Conservation (phyloP, 202 grass and related monocot species). For the Schoenoplectus tabernaemontani region DNA sequence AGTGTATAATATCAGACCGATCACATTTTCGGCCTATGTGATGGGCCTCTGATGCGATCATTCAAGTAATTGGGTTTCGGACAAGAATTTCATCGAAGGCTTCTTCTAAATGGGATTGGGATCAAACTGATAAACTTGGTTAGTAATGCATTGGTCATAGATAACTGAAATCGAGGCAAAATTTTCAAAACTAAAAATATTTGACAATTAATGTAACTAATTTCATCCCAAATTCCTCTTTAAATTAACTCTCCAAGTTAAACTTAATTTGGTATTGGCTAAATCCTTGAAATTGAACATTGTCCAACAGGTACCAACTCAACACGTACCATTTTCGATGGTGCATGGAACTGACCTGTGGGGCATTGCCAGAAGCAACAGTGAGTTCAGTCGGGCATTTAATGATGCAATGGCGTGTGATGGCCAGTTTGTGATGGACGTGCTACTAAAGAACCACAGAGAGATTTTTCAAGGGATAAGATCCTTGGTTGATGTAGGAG, state of each 20-base stretch:
- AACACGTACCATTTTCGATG: conserved; percentile 38
- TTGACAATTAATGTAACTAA: too few relatives aligned
- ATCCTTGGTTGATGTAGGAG: conserved; percentile 37
- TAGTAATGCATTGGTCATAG: too few relatives aligned
- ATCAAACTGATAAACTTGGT: too few relatives aligned
- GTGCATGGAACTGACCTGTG: conserved; percentile 33
- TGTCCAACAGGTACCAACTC: neutral
- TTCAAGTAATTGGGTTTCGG: too few relatives aligned
- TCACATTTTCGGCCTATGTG: too few relatives aligned
- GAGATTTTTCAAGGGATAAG: conserved; percentile 23
- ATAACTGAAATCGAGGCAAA: too few relatives aligned
- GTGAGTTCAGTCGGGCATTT: conserved; percentile 34
- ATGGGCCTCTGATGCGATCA: too few relatives aligned
- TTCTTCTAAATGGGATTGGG: too few relatives aligned
- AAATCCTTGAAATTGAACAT: neutral
- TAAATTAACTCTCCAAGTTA: neutral
- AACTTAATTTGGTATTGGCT: neutral
- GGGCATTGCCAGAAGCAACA: conserved; percentile 18
- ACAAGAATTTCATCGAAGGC: too few relatives aligned
- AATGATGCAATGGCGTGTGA: conserved; percentile 53
- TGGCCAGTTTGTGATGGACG: conserved; percentile 18
- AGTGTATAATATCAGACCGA: too few relatives aligned
- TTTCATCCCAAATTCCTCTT: neutral
- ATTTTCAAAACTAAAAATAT: too few relatives aligned
- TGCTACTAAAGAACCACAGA: neutral